These are phyloP conservation scores for Phytophthora parvispora DNA, from an alignment of 352 stramenopile species.

Conservation along the genomic window DNA sequence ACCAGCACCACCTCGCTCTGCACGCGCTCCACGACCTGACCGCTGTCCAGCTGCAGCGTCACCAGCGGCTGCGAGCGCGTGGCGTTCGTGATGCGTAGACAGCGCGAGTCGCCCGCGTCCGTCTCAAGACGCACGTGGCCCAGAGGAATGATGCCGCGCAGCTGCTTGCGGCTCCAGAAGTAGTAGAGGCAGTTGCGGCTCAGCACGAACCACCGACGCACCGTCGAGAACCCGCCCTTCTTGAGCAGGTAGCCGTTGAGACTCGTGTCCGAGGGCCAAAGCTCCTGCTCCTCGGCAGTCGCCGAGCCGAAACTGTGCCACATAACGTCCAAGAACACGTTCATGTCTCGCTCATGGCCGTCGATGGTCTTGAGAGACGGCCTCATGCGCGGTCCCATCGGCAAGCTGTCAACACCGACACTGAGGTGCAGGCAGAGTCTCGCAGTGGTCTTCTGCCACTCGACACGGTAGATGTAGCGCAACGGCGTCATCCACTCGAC, in stretches of 20 bases:
- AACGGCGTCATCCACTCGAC: conserved; percentile 93
- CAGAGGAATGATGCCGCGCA: conserved; percentile 89
- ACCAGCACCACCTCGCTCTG: conserved; percentile 86
- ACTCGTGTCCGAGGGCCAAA: conserved; percentile 91
- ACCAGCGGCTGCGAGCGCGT: conserved; percentile 68
- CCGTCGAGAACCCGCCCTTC: conserved; percentile 83
- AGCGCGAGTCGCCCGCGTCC: conserved; percentile 55
- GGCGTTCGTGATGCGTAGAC: conserved; percentile 83
- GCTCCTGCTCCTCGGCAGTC: conserved; percentile 87
- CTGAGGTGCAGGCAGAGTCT: conserved; percentile 83
- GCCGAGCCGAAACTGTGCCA: conserved; percentile 87
- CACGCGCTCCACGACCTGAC: conserved; percentile 82
- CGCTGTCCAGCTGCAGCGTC: conserved; percentile 85
- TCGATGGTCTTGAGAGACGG: conserved; percentile 81
- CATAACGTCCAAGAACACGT: conserved; percentile 91
- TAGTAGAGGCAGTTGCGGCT: conserved; percentile 93
- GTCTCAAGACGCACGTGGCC: conserved; percentile 80
- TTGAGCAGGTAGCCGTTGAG: conserved; percentile 89
- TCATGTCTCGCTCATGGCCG: conserved; percentile 87
- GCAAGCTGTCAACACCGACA: conserved; percentile 88
- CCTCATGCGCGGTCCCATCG: conserved; percentile 76
- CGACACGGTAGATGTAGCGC: conserved; percentile 87
- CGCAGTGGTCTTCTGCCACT: conserved; percentile 67
- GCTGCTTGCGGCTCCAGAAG: conserved; percentile 84
- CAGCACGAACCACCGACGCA: conserved; percentile 90